phyloP scores from a whole-genome alignment of 352 stramenopile species.

The Paralagenidium karlingii region DNA sequence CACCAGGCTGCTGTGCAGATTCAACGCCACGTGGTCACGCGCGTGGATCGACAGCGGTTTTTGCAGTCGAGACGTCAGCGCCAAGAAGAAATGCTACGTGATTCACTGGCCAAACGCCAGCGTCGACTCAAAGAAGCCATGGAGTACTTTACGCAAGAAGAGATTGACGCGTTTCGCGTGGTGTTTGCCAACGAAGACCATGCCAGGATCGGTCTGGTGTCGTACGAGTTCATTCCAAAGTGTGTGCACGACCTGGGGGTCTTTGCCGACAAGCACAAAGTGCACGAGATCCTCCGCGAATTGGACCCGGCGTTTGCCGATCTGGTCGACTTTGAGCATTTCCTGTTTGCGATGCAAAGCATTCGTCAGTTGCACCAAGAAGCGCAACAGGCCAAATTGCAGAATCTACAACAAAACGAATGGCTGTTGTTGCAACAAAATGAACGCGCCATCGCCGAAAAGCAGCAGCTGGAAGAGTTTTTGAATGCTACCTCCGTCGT shows the following conservation, averaged over 20 bases:
- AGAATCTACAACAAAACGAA: slow-evolving; percentile 1
- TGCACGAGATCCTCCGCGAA: slow-evolving; percentile 27
- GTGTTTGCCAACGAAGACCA: slow-evolving; percentile 50
- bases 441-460: not conserved
- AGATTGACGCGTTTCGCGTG: slow-evolving; percentile 44
- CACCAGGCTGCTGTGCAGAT: slow-evolving; percentile 53
- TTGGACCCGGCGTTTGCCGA: slow-evolving; percentile 62
- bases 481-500: slow-evolving; percentile 46
- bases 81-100: slow-evolving; percentile 26
- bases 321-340: slow-evolving; percentile 72
- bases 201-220: slow-evolving; percentile 49
- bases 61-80: slow-evolving; percentile 23
- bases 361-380: slow-evolving; percentile 50
- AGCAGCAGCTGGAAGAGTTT: slow-evolving; percentile 15
- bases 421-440: not conserved
- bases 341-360: slow-evolving; percentile 71
- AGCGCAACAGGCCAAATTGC: slow-evolving; percentile 13
- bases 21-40: slow-evolving; percentile 42
- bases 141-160: slow-evolving; percentile 44
- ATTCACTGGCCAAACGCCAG: slow-evolving; percentile 19
- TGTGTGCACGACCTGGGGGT: slow-evolving; percentile 66
- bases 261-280: slow-evolving; percentile 23
- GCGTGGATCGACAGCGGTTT: slow-evolving; percentile 35
- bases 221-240: slow-evolving; percentile 47
- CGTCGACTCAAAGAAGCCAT: slow-evolving; percentile 34